Base-by-base conservation (phyloP, 257 asterid species). In the Nicotiana undulata region DNA sequence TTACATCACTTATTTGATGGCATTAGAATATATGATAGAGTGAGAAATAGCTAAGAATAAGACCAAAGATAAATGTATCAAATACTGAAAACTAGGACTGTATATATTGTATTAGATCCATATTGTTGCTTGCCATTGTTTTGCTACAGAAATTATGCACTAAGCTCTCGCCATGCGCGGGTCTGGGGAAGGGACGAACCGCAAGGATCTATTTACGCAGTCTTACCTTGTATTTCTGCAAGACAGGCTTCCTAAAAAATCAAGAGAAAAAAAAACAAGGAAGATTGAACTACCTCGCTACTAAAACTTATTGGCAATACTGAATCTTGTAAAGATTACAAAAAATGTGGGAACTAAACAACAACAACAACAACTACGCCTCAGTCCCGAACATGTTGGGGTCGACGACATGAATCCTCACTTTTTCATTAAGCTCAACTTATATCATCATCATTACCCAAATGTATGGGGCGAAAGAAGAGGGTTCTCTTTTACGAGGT, bases 1-100 rank as follows among this genome's bases (percentile, higher is more conserved):
- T 90, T 78, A 34, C 59, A 58, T 89, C 92, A 17, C 28, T 85
- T 9, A 75, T 83, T 78, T 86, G 82, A 83, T 81, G 29, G 58
- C 29, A 75, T 49, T 61, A 40, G n/a, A 9, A 13, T 6, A 18
- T 37, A 67, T 34, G 55, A 67, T 67, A 70, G 56, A 40, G 77
- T 70, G 46, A 20, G 58, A 70, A 67, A 22, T 40, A 44, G 58
- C 58, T 6, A 40, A 12, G 77, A 70, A 70, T 77, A 66, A 24
- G 77, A 56, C 44, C 77, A 79, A 49, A 15, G 24, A 46, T 15
- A 46, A 28, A 72, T 72, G 77, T 44, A 46, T 46, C 3, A 46
- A 24, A 32, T 15, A 24, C 24, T 72, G 24, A 46, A 72, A 46
- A 46, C 40, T 13, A 44, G 78, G 60, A 72, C 15, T 24, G 24